A percentile compares a stretch with the other conserved stretches of the same genome.
Evolutionary conservation across 805 yeast genomes (phyloP).

Genomic region (Myxozyma melibiosi): DNA sequence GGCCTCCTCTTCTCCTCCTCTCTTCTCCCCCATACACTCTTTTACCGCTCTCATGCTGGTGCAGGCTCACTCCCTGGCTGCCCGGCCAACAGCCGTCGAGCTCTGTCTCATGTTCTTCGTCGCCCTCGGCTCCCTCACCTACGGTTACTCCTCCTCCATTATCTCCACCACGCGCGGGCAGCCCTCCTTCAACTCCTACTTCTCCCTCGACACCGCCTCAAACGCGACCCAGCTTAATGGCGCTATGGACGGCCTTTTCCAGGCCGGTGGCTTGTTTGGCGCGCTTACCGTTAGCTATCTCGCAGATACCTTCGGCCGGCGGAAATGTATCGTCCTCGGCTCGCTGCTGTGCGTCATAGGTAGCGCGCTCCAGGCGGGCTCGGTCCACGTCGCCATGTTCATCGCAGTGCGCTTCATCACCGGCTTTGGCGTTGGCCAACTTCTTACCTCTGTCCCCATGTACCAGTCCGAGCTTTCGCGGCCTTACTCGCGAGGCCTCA

Average conservation of each 20-base stretch:
- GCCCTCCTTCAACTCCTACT: conserved; percentile 14
- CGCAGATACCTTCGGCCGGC: conserved; percentile 19
- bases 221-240: conserved; percentile 22
- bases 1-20: no score
- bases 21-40: no score
- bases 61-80: no score
- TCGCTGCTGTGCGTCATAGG: conserved; percentile 12
- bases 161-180: conserved; percentile 23
- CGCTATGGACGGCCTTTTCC: conserved; percentile 20
- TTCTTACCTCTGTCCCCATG: conserved; percentile 63
- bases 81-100: conserved; percentile 10
- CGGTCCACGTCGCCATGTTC: conserved; percentile 17
- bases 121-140: conserved; percentile 15
- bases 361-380: conserved; percentile 22
- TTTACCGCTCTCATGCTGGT: no score
- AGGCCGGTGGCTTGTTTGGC: conserved; percentile 23
- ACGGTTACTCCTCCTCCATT: conserved; percentile 18
- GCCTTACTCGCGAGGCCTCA: conserved; percentile 58
- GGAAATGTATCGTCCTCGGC: conserved; percentile 12
- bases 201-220: conserved; percentile 10
- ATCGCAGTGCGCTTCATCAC: conserved; percentile 19
- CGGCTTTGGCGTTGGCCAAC: conserved; percentile 62
- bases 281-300: conserved; percentile 12
- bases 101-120: conserved; percentile 16
- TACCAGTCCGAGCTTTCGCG: conserved; percentile 64